These are phyloP conservation scores for Vitis hybrid DNA, from an alignment of 177 flowering plant species.

Conservation along the genomic window DNA sequence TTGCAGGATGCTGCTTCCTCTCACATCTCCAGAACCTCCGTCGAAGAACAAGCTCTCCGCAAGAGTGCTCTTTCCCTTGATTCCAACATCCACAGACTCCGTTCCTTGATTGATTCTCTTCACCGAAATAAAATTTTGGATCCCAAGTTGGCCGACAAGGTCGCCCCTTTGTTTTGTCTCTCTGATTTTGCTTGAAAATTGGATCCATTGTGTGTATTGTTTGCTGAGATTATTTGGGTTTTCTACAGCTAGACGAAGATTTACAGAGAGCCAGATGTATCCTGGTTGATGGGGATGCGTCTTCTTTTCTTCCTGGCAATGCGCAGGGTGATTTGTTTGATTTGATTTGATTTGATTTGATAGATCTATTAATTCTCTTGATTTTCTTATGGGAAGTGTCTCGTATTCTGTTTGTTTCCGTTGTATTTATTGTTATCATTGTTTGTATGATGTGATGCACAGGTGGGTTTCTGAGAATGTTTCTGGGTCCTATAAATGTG, in stretches of 20 bases:
- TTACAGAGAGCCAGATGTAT: constrained; percentile 54
- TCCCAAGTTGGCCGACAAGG: constrained; percentile 60
- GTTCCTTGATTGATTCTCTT: constrained; percentile 41
- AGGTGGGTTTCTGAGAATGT: constrained; percentile 87
- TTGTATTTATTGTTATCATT: not conserved
- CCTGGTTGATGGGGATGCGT: constrained; percentile 64
- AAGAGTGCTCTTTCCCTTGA: constrained; percentile 54
- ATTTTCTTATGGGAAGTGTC: not conserved
- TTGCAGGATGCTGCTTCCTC: constrained; percentile 64
- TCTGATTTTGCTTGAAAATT: not conserved
- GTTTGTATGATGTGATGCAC: not conserved
- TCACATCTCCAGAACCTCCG: constrained; percentile 32
- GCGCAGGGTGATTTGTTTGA: constrained; percentile 42
- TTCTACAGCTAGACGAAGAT: constrained; percentile 62
- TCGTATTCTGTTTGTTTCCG: not conserved
- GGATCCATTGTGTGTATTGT: not conserved
- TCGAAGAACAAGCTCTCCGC: constrained; percentile 59
- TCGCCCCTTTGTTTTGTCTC: not conserved
- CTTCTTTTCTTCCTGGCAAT: constrained; percentile 68
- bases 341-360: not conserved
- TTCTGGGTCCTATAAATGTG: constrained; percentile 91
- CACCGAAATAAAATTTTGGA: constrained; percentile 32
- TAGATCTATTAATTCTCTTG: not conserved
- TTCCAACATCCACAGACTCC: constrained; percentile 43
- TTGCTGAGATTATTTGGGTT: not conserved